phyloP scores from a whole-genome alignment of 2,329 filamentous ascomycete species.

The Geosmithia morbida region DNA sequence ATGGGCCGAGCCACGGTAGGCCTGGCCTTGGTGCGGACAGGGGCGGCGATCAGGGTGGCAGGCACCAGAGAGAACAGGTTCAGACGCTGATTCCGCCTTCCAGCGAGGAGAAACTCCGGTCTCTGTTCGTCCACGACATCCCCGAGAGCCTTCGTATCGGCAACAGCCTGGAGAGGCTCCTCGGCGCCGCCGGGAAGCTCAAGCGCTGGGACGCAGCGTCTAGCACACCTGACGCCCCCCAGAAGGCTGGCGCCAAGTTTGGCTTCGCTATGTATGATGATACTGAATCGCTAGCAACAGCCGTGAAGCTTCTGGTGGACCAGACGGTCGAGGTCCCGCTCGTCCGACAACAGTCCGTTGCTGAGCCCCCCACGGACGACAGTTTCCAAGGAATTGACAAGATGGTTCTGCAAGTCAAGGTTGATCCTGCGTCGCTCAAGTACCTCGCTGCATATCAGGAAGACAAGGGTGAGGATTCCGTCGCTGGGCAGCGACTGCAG shows the following conservation, averaged over 20 bases:
- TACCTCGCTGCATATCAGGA: constrained; percentile 76
- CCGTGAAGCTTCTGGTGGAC: constrained; percentile 71
- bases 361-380: constrained; percentile 27
- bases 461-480: constrained; percentile 46
- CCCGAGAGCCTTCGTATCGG: constrained; percentile 66
- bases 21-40: constrained; percentile 46
- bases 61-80: constrained; percentile 52
- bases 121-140: constrained; percentile 79
- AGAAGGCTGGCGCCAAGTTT: constrained; percentile 65
- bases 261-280: constrained; percentile 96
- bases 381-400: constrained; percentile 48
- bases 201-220: constrained; percentile 73
- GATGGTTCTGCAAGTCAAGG: constrained; percentile 53
- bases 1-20: constrained; percentile 20
- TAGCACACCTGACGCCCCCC: constrained; percentile 45
- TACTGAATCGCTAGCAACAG: constrained; percentile 70
- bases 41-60: constrained; percentile 45
- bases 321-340: constrained; percentile 71
- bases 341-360: constrained; percentile 51
- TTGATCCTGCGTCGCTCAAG: constrained; percentile 70
- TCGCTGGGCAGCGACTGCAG: constrained; percentile 53
- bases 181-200: constrained; percentile 63
- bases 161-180: constrained; percentile 62
- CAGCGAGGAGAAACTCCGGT: constrained; percentile 79
- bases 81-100: constrained; percentile 69